Evolutionary conservation across 2,329 filamentous ascomycete genomes (phyloP).

Genomic region (Aspergillus tubingensis): DNA sequence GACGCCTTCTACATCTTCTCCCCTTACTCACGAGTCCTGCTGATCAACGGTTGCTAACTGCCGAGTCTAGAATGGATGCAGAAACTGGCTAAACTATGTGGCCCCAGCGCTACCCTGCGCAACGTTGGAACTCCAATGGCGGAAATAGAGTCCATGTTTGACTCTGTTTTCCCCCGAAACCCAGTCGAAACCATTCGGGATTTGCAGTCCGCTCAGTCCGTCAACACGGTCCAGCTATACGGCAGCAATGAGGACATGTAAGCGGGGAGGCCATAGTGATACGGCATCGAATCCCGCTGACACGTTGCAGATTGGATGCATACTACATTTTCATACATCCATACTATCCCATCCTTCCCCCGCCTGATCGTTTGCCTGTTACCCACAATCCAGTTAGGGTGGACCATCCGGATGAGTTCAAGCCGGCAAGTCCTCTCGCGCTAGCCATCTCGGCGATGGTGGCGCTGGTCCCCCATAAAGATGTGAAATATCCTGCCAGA

Average conservation of each 20-base stretch:
- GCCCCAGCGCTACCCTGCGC: constrained; percentile 52
- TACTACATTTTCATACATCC: constrained; percentile 36
- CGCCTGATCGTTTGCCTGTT: constrained; percentile 19
- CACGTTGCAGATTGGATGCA: constrained; percentile 26
- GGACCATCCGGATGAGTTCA: constrained; percentile 10
- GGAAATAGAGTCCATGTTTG: constrained; percentile 54
- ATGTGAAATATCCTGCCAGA: constrained; percentile 22
- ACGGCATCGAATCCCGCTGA: neutral
- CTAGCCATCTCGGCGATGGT: constrained; percentile 33
- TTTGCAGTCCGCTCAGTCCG: neutral
- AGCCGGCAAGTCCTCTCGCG: constrained; percentile 28
- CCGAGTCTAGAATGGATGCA: constrained; percentile 20
- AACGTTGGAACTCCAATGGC: constrained; percentile 49
- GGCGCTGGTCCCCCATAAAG: constrained; percentile 28
- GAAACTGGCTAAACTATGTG: constrained; percentile 33
- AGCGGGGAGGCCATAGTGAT: constrained; percentile 17
- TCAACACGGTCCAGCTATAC: constrained; percentile 44
- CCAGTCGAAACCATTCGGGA: neutral
- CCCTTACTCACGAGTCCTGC: neutral
- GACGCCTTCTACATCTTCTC: neutral
- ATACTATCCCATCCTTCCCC: constrained; percentile 33
- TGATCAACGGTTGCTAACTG: neutral
- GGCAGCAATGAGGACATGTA: constrained; percentile 47
- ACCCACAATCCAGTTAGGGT: constrained; percentile 17
- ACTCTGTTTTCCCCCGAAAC: constrained; percentile 32